Base-by-base conservation (phyloP, 1,284 basidiomycete species). In the Polyporus tsugae region DNA sequence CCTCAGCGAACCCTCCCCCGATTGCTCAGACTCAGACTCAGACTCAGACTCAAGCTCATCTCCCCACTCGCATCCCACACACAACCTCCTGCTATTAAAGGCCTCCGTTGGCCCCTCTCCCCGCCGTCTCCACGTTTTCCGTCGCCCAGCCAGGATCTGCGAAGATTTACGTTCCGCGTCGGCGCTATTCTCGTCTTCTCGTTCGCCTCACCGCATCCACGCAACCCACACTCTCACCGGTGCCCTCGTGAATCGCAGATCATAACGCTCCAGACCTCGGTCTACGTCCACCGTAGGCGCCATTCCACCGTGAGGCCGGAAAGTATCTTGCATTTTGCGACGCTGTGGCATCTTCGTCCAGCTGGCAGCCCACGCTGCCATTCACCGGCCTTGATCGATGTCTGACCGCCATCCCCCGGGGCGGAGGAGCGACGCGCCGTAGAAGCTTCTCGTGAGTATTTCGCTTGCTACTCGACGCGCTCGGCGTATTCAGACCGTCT, bases 101-200 rank as follows among this genome's bases (percentile, higher is more conserved):
- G 5, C 35, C 15, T 38, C 19, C 4, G 4, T 38, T 10, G 0
- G 1, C 29, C 6, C 29, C 19, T 22, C 33, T 17, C 33, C 13
- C 29, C 15, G 33, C 17, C 22, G 22, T 25, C 29, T 33, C 9
- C 9, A 9, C 10, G 46, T 10, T 15, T 10, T 9, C 46, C 52
- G 35, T 35, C 52, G 29, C 52, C 52, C 33, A 15, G 55, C 15
- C 15, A 33, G 35, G 55, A 58, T 58, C 55, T 38, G 36, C 55
- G 36, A 58, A 35, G 55, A 58, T 58, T 58, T 58, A 35, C 55
- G 55, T 58, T 38, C 6, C 55, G 33, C 55, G 19, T 19, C 55
- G 55, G 55, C 55, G 55, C 35, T 38, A 36, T 58, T 33, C 19
- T 6, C 55, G 10, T 36, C 55, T 38, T 58, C 55, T 57, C 29